Percentiles rank a stretch among this genome's conserved stretches.
phyloP scores from a whole-genome alignment of 106 monocot species.

The Dioscorea zingiberensis region DNA sequence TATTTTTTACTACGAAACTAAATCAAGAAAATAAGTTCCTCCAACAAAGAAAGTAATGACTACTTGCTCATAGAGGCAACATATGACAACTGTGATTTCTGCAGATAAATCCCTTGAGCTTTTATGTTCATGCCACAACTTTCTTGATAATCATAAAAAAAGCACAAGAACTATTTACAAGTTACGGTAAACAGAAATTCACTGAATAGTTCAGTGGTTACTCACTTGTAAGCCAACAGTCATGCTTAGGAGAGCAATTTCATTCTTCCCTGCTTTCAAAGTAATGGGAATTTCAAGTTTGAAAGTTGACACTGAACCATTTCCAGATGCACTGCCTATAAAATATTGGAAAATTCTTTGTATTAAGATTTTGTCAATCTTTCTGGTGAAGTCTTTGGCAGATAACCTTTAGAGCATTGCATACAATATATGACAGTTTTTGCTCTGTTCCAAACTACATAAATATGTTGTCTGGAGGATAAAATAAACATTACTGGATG shows the following conservation, averaged over 20 bases:
- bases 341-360: neutral
- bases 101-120: too few relatives aligned
- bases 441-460: too few relatives aligned
- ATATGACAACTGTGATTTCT: neutral
- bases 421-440: too few relatives aligned
- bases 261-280: slow-evolving; percentile 62
- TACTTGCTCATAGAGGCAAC: neutral
- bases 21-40: neutral
- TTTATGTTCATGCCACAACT: neutral
- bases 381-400: too few relatives aligned
- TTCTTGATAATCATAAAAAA: neutral
- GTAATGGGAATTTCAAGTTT: slow-evolving; percentile 52
- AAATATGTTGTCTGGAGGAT: too few relatives aligned
- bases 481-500: too few relatives aligned
- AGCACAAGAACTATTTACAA: neutral
- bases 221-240: slow-evolving; percentile 94
- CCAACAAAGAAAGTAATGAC: neutral
- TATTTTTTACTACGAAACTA: too few relatives aligned
- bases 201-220: neutral
- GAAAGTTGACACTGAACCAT: slow-evolving; percentile 52
- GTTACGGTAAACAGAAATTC: neutral
- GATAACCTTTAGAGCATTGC: too few relatives aligned
- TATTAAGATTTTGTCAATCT: too few relatives aligned
- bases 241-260: slow-evolving; percentile 90
- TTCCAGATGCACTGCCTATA: slow-evolving; percentile 69